A percentile compares a stretch with the other conserved stretches of the same genome.
These are phyloP conservation scores for Bombardia bombarda DNA, from an alignment of 495 filamentous ascomycete species.

Conservation along the genomic window DNA sequence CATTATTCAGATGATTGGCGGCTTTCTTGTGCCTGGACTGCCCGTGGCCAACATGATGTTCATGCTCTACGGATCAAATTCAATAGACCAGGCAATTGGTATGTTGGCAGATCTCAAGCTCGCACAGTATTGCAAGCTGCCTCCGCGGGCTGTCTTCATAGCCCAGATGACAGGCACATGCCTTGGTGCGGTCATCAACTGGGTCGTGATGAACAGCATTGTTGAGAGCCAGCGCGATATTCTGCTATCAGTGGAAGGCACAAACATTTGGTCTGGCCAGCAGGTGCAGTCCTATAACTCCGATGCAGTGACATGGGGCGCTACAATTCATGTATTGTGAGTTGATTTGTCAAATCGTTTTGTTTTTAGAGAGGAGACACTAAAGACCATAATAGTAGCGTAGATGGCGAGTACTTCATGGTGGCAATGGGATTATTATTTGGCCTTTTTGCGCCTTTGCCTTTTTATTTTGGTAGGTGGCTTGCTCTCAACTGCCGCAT, in stretches of 20 bases:
- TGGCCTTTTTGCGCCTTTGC: conserved; percentile 2
- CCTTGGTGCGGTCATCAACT: conserved; percentile 28
- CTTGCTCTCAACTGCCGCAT: conserved; percentile 18
- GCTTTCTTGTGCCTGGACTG: conserved; percentile 18
- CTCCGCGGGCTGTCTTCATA: conserved; percentile 27
- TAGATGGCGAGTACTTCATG: conserved; percentile 5
- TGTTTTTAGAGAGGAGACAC: neutral
- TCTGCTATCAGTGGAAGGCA: conserved; percentile 20
- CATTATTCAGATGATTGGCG: conserved; percentile 24
- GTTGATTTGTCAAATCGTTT: neutral
- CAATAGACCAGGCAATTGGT: conserved; percentile 16
- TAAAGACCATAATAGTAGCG: neutral
- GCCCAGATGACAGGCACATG: conserved; percentile 29
- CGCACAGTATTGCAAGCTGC: conserved; percentile 34
- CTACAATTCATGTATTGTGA: conserved; percentile 17
- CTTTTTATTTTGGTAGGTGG: conserved; percentile 35
- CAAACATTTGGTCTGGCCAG: conserved; percentile 31
- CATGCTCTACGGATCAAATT: conserved; percentile 21
- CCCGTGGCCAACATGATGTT: conserved; percentile 31
- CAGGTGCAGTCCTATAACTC: conserved; percentile 28
- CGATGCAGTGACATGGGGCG: conserved; percentile 25
- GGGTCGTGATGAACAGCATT: conserved; percentile 29
- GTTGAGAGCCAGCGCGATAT: conserved; percentile 22
- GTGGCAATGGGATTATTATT: conserved; percentile 2
- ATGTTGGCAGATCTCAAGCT: conserved; percentile 32